Evolutionary conservation across 176 grass and related monocot species (phyloP).

Genomic region (Triticum turgidum): DNA sequence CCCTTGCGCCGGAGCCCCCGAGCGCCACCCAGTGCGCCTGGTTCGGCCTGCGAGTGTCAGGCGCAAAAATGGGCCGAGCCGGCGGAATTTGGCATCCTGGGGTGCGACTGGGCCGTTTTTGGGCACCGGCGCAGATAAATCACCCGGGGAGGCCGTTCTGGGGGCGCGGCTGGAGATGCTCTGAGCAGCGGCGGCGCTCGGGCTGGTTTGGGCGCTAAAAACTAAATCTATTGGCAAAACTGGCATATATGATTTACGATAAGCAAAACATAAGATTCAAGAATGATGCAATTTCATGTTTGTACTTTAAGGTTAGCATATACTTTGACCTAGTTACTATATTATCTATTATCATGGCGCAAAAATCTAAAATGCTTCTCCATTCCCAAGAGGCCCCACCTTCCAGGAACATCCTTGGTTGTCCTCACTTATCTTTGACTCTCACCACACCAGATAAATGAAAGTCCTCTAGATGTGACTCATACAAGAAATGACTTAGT

Average conservation of each 20-base stretch:
- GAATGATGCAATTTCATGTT: background rate
- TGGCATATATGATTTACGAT: background rate
- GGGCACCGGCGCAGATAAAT: no score
- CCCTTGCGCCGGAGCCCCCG: no score
- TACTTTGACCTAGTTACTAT: background rate
- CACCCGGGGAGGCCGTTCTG: no score
- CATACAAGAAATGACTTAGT: background rate
- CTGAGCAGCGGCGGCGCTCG: no score
- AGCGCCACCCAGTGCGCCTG: no score
- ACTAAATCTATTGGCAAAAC: background rate
- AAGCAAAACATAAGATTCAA: background rate
- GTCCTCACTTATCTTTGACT: background rate
- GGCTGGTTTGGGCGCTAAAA: no score
- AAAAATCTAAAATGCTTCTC: background rate
- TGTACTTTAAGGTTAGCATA: background rate
- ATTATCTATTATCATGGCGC: background rate
- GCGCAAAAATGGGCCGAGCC: no score
- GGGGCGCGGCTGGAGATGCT: no score
- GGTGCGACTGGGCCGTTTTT: no score
- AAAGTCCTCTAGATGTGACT: background rate
- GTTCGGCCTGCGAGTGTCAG: no score
- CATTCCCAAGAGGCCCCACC: background rate
- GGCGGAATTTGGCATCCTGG: no score
- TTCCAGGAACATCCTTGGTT: background rate
- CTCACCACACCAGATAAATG: background rate